Evolutionary conservation across 768 basidiomycete species (phyloP).

Genomic region (Bullera alba): DNA sequence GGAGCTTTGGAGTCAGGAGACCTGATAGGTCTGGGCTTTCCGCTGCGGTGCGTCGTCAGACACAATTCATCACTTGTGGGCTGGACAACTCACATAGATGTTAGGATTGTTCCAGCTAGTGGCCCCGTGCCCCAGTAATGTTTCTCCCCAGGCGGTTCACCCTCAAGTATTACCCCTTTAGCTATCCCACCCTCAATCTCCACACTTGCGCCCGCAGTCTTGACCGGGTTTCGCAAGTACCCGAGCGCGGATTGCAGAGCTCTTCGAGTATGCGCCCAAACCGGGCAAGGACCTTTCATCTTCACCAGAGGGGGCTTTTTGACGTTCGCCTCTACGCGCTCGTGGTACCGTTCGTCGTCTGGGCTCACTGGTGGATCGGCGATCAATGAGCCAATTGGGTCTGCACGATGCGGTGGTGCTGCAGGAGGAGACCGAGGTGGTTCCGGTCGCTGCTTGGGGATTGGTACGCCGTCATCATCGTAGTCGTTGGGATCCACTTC

Average conservation of each 20-base stretch:
- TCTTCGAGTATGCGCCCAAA: conserved; percentile 33
- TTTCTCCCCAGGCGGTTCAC: conserved; percentile 13
- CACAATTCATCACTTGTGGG: too few species aligned
- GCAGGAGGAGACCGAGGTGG: neutral
- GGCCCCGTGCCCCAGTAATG: conserved; percentile 29
- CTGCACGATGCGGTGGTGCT: neutral
- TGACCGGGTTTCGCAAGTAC: conserved; percentile 28
- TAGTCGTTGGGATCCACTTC: conserved; percentile 14
- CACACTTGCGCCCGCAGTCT: conserved; percentile 31
- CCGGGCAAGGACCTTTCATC: conserved; percentile 24
- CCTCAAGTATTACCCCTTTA: conserved; percentile 37
- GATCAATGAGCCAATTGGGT: neutral
- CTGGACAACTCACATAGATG: conserved; percentile 26
- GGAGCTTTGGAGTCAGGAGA: neutral
- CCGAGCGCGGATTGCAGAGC: conserved; percentile 24
- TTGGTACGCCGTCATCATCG: conserved; percentile 4
- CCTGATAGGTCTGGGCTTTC: neutral
- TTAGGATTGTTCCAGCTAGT: conserved; percentile 24
- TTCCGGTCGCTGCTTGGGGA: too few species aligned
- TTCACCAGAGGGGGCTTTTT: conserved; percentile 10
- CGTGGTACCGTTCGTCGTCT: conserved; percentile 18
- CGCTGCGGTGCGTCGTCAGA: neutral
- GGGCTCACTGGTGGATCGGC: neutral
- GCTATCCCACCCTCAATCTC: conserved; percentile 39
- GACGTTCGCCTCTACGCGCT: conserved; percentile 19